Evolutionary conservation across 2,329 filamentous ascomycete species (phyloP).

Genomic region (Aspergillus sp.): DNA sequence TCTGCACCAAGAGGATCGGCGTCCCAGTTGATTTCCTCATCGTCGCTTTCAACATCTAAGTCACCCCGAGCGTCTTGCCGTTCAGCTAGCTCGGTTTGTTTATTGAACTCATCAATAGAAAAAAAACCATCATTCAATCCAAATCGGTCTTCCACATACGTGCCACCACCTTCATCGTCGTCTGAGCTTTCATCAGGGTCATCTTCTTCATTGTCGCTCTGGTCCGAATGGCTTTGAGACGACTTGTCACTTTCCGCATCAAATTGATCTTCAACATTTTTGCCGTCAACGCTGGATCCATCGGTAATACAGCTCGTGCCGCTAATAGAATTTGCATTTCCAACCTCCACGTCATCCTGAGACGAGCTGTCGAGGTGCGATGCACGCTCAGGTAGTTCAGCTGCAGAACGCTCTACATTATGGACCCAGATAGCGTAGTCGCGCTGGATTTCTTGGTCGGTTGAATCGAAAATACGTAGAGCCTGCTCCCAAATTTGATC

Average conservation of each 20-base stretch:
- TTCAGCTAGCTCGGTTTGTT: slow-evolving; percentile 85
- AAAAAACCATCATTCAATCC: slow-evolving; percentile 98
- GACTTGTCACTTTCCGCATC: slow-evolving; percentile 5
- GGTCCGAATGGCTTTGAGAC: slow-evolving; percentile 10
- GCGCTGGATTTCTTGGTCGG: slow-evolving; percentile 55
- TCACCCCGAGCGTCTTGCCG: slow-evolving; percentile 78
- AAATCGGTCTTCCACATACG: slow-evolving; percentile 70
- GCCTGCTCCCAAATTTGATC: slow-evolving; percentile 95
- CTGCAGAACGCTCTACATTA: slow-evolving; percentile 18
- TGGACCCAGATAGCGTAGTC: slow-evolving; percentile 40
- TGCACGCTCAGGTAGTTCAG: background rate
- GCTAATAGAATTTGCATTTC: slow-evolving; percentile 15
- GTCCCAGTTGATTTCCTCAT: slow-evolving; percentile 83
- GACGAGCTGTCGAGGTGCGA: slow-evolving; percentile 5
- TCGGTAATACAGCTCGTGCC: slow-evolving; percentile 17
- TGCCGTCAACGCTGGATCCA: slow-evolving; percentile 13
- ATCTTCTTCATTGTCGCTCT: slow-evolving; percentile 23
- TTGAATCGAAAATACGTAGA: slow-evolving; percentile 72
- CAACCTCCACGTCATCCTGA: slow-evolving; percentile 16
- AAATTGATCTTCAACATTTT: slow-evolving; percentile 9
- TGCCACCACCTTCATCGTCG: slow-evolving; percentile 41
- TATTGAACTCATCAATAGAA: slow-evolving; percentile 96
- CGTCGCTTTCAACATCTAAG: slow-evolving; percentile 71
- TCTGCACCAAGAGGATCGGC: slow-evolving; percentile 65
- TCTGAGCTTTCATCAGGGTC: slow-evolving; percentile 19